Evolutionary conservation across 148 eudicot genomes (phyloP).

Genomic region (Amaranthus hypochondriacus): DNA sequence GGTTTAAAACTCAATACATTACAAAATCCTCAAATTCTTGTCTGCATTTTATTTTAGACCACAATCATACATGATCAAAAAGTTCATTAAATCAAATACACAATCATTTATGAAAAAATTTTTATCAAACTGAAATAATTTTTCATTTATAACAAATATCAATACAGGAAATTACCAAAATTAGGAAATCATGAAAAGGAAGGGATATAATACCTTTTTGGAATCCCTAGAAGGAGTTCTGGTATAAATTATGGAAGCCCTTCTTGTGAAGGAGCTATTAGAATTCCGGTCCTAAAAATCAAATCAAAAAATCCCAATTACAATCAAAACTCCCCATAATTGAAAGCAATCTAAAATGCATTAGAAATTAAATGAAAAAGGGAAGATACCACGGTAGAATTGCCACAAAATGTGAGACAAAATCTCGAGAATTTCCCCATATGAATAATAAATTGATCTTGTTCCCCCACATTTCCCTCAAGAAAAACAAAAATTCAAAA

Average conservation of each 20-base stretch:
- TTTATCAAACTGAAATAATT: no score
- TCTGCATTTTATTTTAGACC: background rate
- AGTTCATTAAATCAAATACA: no score
- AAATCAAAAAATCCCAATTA: background rate
- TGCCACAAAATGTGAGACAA: constrained; percentile 27
- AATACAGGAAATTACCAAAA: no score
- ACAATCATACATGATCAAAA: background rate
- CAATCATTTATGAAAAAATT: no score
- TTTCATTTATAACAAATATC: no score
- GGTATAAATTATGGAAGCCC: constrained; percentile 74
- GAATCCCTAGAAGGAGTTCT: constrained; percentile 76
- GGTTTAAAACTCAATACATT: background rate
- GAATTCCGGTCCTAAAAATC: constrained; percentile 41
- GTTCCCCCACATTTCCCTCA: constrained; percentile 24
- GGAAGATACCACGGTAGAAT: constrained; percentile 14
- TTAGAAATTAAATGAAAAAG: background rate
- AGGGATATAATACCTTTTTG: constrained; percentile 46
- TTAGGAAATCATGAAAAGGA: background rate
- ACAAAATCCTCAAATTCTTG: background rate
- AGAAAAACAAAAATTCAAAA: constrained; percentile 8
- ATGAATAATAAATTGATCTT: background rate
- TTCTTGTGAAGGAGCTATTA: constrained; percentile 59
- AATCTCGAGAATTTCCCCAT: constrained; percentile 29
- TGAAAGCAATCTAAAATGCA: background rate
- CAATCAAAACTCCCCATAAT: background rate